Evolutionary conservation across 305 asterid species (phyloP), one percentile per base, ranked within the genome.

Genomic region (Ajuga reptans): DNA sequence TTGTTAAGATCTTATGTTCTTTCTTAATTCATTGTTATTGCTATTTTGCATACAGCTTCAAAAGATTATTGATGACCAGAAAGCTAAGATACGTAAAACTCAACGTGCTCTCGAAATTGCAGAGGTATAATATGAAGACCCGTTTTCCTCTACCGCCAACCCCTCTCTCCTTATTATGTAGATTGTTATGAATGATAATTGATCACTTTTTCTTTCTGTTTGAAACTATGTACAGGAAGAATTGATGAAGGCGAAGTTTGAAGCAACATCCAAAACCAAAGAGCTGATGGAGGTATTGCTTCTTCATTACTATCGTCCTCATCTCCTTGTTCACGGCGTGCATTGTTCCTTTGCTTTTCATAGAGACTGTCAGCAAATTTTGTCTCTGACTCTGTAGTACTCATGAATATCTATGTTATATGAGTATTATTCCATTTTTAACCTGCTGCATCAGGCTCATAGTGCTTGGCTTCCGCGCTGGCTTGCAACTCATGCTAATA

Each of bases 381-480:
- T 51, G 49, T 33, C 46, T 36, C n/a, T 45, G 4, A 39, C 11
- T 39, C 1, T 15, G 45, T 46, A 12, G 43, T 60, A 70, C 36
- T 42, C 17, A 31, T 43, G 56, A 17, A 34, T 8, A 54, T 71
- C 66, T 70, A 47, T 17, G 16, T 53, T 42, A 12, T 67, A 29
- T 27, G 39, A 42, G 29, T 27, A 15, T 17, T 21, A n/a, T 27
- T 58, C 29, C 29, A 6, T 62, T 74, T 46, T 51, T 75, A 3
- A 68, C 67, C 71, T 42, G 52, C 78, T 68, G 59, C 68, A 62
- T 72, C 82, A 92, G 98, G 86, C 78, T 68, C 98, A 85, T 65
- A 85, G 94, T 73, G 91, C 96, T 68, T 93, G 98, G 98, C 84
- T 93, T 74, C 98, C 98, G 29, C 92, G 85, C 56, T 93, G 98